Conservation (phyloP, 768 basidiomycete species). For the Suillus subaureus region DNA sequence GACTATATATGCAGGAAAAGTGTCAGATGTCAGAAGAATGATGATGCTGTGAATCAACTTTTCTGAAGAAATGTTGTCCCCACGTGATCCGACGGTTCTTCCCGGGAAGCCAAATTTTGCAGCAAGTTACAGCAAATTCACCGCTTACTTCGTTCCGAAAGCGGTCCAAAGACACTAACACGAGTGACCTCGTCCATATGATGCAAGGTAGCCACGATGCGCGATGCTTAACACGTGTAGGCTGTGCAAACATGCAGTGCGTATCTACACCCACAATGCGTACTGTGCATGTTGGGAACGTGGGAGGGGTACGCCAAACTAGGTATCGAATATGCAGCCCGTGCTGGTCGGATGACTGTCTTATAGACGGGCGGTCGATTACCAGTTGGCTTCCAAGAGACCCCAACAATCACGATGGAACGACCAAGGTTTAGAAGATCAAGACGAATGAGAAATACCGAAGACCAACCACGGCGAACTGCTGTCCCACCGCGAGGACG, state of each 20-base stretch:
- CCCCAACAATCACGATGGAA: slow-evolving; percentile 7
- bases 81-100: not conserved
- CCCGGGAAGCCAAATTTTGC: not conserved
- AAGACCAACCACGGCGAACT: slow-evolving; percentile 3
- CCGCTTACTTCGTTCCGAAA: not conserved
- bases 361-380: slow-evolving; percentile 2
- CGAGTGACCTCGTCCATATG: not conserved
- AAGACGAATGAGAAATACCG: slow-evolving; percentile 4
- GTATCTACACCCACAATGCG: not conserved
- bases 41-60: not conserved
- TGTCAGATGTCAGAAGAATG: not conserved
- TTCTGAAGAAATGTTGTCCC: too few species aligned
- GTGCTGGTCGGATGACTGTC: not conserved
- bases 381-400: not conserved
- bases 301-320: slow-evolving; percentile 7
- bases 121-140: not conserved
- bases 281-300: slow-evolving; percentile 1
- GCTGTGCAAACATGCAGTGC: not conserved
- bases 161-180: not conserved
- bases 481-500: slow-evolving; percentile 1
- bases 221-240: slow-evolving; percentile 1
- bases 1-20: not conserved
- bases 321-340: not conserved
- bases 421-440: slow-evolving; percentile 3
- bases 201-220: not conserved